Evolutionary conservation across 2,329 filamentous ascomycete species (phyloP), one percentile per base, ranked within the genome.

Genomic region (Curvularia eragrostidis): DNA sequence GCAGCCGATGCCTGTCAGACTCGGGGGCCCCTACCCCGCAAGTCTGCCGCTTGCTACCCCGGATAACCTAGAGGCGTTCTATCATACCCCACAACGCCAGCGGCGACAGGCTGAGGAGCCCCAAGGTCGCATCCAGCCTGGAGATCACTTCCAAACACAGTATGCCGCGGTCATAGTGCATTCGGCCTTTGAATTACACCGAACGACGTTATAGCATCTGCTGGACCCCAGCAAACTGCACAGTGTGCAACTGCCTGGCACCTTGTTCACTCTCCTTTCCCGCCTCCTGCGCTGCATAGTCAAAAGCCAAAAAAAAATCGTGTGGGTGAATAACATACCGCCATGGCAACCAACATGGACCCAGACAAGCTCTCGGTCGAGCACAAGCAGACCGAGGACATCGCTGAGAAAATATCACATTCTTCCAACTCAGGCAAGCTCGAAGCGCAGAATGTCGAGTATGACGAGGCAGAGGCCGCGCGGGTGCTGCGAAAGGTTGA

Each of bases 401-500:
- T 74, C 2, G 62, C 48, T 1, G 70, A 74, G 50, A 73, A 73
- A 59, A 58, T 44, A 2, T 62, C 59, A 6, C 68, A 55, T 3
- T 70, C 69, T 0, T 68, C 69, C 5, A 67, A 36, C 13, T 49
- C 46, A 19, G 52, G 32, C 5, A 67, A 71, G 56, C 39, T 73
- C 7, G 73, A 73, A 48, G 65, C 70, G 2, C 67, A 71, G 23
- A 44, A 54, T 36, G 41, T 69, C 12, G 67, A 70, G 41, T 52
- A 67, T 15, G 62, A 69, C 32, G 72, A 73, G 26, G 62, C 58
- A 18, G 72, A 75, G 44, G 68, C 67, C 2, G 64, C 59, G 8
- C 58, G 68, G 5, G 72, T 79, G 15, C 57, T 78, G 34, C 55
- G 67, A 32, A 76, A 76, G 46, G 70, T 78, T 1, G 75, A 78